Conservation (phyloP, 768 basidiomycete genomes). For the Lanmaoa rubissima region DNA sequence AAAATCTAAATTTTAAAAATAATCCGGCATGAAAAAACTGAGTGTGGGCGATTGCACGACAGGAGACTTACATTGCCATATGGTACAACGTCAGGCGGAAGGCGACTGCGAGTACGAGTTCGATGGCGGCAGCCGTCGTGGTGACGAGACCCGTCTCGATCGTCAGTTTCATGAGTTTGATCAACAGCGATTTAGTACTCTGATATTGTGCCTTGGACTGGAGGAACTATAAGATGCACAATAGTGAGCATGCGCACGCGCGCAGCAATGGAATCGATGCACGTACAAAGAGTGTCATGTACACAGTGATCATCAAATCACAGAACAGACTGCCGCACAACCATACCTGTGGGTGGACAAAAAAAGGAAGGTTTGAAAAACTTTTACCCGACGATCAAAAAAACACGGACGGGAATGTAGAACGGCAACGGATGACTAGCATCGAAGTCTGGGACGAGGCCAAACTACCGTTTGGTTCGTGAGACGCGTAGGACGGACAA, state of each 20-base stretch:
- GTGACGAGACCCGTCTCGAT: conserved; percentile 15
- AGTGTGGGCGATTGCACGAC: not conserved
- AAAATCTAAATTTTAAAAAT: not conserved
- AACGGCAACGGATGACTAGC: not conserved
- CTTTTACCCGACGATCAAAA: not conserved
- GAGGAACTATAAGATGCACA: not conserved
- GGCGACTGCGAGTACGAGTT: conserved; percentile 6
- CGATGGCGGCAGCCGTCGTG: conserved; percentile 2
- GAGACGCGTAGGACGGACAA: not conserved
- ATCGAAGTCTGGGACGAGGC: conserved; percentile 7
- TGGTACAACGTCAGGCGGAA: conserved; percentile 9
- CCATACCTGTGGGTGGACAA: conserved; percentile 1
- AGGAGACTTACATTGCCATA: conserved; percentile 1
- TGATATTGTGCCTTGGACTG: not conserved
- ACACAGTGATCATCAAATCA: conserved; percentile 11
- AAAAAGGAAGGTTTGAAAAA: not conserved
- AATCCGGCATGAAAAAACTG: not conserved
- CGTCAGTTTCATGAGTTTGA: conserved; percentile 4
- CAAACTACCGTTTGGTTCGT: not conserved
- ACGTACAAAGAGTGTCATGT: conserved; percentile 5
- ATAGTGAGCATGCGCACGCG: not conserved
- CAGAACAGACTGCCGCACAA: conserved; percentile 6
- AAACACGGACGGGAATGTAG: conserved; percentile 5
- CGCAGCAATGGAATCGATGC: not conserved
- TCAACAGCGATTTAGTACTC: not conserved